Evolutionary conservation across 2,329 filamentous ascomycete genomes (phyloP).

Genomic region (Fusarium buxicola): DNA sequence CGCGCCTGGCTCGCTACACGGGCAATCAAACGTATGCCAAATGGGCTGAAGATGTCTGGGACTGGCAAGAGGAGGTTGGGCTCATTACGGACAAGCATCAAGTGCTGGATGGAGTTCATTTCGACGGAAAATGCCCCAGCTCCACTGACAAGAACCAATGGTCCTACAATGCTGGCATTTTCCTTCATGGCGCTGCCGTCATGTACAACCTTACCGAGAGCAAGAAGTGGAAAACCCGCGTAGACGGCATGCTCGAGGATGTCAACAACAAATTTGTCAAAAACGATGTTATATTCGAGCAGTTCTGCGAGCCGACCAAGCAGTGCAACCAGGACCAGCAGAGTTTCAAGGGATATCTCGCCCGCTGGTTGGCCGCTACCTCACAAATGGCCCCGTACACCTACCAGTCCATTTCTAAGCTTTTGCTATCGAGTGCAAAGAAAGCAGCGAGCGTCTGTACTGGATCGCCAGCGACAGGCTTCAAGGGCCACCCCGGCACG

Average conservation of each 20-base stretch:
- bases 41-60: slow-evolving; percentile 78
- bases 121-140: slow-evolving; percentile 57
- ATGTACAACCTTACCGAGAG: slow-evolving; percentile 70
- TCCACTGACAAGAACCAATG: slow-evolving; percentile 70
- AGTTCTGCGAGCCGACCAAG: slow-evolving; percentile 70
- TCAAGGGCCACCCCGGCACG: slow-evolving; percentile 65
- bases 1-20: slow-evolving; percentile 82
- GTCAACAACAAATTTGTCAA: slow-evolving; percentile 66
- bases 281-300: slow-evolving; percentile 69
- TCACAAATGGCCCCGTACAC: slow-evolving; percentile 67
- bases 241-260: slow-evolving; percentile 67
- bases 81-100: slow-evolving; percentile 67
- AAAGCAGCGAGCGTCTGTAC: slow-evolving; percentile 65
- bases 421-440: slow-evolving; percentile 63
- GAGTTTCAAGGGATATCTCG: slow-evolving; percentile 80
- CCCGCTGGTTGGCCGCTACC: slow-evolving; percentile 72
- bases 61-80: slow-evolving; percentile 68
- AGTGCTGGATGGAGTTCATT: slow-evolving; percentile 63
- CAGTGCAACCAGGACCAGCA: slow-evolving; percentile 78
- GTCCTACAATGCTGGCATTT: slow-evolving; percentile 77
- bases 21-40: slow-evolving; percentile 81
- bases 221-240: slow-evolving; percentile 66
- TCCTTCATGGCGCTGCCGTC: slow-evolving; percentile 70
- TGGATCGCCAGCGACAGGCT: slow-evolving; percentile 58
- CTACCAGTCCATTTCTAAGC: slow-evolving; percentile 59